Base-by-base conservation (phyloP, 2,329 filamentous ascomycete genomes). In the Capronia coronata region DNA sequence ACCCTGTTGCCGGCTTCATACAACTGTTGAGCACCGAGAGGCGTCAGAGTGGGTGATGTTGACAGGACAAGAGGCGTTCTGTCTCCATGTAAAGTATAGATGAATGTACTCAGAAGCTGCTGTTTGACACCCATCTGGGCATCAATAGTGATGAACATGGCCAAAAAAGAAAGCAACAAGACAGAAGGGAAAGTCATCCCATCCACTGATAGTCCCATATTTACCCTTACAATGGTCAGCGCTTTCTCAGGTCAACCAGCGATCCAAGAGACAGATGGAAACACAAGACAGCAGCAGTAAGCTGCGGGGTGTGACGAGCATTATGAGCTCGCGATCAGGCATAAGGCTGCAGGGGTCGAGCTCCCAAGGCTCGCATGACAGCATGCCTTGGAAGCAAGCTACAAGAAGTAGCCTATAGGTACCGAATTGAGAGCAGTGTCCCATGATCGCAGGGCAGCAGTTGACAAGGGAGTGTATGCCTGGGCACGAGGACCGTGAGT, bases 71-170 rank as follows among this genome's bases (percentile, higher is more conserved):
- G 58, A 2, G 78, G 78, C 4, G 75, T 78, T 43, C 71, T 72
- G 51, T 81, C 78, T 51, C 79, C 79, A 43, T 75, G 69, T 18
- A 73, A 66, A 29, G 75, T 73, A 59, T 76, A 79, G 48, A 76
- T 70, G 42, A 80, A 76, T 18, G 75, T 69, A 34, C 70, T 71
- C 67, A 71, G 71, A 14, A 73, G 61, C 40, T 65, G 66, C 44
- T 67, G 61, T 48, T 67, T 59, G 10, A 65, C 62, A 16, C 50
- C 55, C 29, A 49, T 57, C 18, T 61, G 53, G 19, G 55, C 39
- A 16, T 56, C 48, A 11, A 39, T 48, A 22, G 43, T 35, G 27
- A 46, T 30, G 32, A 51, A 18, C 16, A 56, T 37, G 21, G 46
- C 42, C 41, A 55, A 35, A 21, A 54, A 41, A 30, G 14, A 46